A percentile compares a stretch with the other conserved stretches of the same genome.
Conservation (phyloP, 2,329 filamentous ascomycete genomes). For the Sphaerulina musiva region DNA sequence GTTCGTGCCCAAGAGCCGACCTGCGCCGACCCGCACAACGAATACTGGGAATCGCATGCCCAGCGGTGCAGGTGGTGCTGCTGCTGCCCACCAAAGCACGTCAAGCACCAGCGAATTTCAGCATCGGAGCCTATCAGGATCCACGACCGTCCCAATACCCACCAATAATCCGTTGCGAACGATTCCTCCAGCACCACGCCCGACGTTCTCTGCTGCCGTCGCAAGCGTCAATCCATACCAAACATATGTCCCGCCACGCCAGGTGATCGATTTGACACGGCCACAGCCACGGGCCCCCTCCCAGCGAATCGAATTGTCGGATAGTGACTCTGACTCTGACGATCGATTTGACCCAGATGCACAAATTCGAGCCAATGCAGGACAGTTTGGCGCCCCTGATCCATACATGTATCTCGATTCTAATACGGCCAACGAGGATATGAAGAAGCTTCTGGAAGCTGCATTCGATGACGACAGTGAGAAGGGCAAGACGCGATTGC, state of each 20-base stretch:
- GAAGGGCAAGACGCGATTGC: conserved; percentile 40
- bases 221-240: conserved; percentile 17
- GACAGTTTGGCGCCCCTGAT: conserved; percentile 49
- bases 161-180: conserved; percentile 42
- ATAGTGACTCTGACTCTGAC: conserved; percentile 27
- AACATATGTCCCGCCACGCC: conserved; percentile 22
- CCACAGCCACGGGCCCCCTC: conserved; percentile 6
- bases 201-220: conserved; percentile 48
- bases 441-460: conserved; percentile 76
- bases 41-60: conserved; percentile 11
- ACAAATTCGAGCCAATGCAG: conserved; percentile 40
- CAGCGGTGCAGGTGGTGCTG: background rate
- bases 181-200: conserved; percentile 47
- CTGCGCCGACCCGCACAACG: conserved; percentile 10
- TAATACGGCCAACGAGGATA: conserved; percentile 63
- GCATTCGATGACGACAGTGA: conserved; percentile 70
- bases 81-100: conserved; percentile 24
- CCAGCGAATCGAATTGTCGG: conserved; percentile 4
- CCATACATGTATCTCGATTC: conserved; percentile 61
- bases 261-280: conserved; percentile 46
- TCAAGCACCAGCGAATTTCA: background rate
- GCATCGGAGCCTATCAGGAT: background rate
- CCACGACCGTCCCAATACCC: conserved; percentile 32
- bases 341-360: conserved; percentile 44
- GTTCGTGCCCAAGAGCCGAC: conserved; percentile 25